Percentiles rank a stretch among this genome's conserved stretches.
phyloP scores from a whole-genome alignment of 495 filamentous ascomycete genomes.

The Penicillium herquei region DNA sequence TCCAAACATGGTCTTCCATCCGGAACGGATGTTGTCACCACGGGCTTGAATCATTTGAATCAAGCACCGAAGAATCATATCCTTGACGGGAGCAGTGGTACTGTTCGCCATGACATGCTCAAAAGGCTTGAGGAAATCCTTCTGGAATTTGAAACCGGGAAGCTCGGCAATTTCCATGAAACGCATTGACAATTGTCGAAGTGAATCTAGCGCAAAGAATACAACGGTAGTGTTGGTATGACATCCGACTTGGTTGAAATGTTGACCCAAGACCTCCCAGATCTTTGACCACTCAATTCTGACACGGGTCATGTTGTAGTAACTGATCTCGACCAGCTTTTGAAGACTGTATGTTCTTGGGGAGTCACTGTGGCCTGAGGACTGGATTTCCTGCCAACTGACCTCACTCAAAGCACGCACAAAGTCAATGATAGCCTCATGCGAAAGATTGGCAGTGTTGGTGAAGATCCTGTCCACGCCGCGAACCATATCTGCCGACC shows the following conservation, averaged over 20 bases:
- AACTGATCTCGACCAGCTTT: slow-evolving; percentile 97
- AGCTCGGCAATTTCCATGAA: slow-evolving; percentile 99
- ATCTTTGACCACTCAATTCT: slow-evolving; percentile 98
- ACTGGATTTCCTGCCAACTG: slow-evolving; percentile 98
- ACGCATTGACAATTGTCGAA: slow-evolving; percentile 93
- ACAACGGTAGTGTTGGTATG: slow-evolving; percentile 94
- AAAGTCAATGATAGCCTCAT: slow-evolving; percentile 97
- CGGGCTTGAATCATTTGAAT: slow-evolving; percentile 98
- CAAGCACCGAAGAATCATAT: slow-evolving; percentile 95
- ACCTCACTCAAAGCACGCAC: slow-evolving; percentile 90
- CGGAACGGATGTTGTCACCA: slow-evolving; percentile 93
- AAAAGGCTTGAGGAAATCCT: slow-evolving; percentile 97
- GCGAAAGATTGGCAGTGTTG: slow-evolving; percentile 87
- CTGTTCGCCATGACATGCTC: slow-evolving; percentile 96
- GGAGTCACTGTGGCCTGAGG: slow-evolving; percentile 89
- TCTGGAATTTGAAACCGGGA: slow-evolving; percentile 99
- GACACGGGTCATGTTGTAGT: slow-evolving; percentile 99
- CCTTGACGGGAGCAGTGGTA: slow-evolving; percentile 84
- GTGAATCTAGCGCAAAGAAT: slow-evolving; percentile 92
- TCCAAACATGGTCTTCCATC: slow-evolving; percentile 99
- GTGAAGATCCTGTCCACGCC: slow-evolving; percentile 95
- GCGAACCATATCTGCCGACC: slow-evolving; percentile 88
- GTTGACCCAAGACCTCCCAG: slow-evolving; percentile 91
- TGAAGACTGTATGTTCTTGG: slow-evolving; percentile 95
- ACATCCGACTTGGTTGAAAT: slow-evolving; percentile 97